Conservation (phyloP, 192 early-diverging fungal species). For the Linnemannia exigua region DNA sequence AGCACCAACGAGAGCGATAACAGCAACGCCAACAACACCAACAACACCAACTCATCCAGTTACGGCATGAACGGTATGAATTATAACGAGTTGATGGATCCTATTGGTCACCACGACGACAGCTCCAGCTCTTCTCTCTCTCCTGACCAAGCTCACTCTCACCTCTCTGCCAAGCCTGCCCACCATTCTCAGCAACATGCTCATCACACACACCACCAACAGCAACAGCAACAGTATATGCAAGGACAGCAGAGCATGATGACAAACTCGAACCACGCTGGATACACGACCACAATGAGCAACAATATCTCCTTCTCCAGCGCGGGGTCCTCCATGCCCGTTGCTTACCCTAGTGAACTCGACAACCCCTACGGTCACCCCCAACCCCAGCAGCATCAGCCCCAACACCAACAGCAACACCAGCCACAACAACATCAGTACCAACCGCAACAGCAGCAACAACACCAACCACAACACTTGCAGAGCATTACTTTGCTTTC, state of each 20-base stretch:
- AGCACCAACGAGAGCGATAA: neutral
- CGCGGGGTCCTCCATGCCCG: conserved; percentile 11
- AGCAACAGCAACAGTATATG: conserved; percentile 17
- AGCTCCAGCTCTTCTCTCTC: conserved; percentile 40
- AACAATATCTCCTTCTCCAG: conserved; percentile 5
- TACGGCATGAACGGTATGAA: conserved; percentile 27
- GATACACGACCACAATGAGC: conserved; percentile 17
- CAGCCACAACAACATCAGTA: conserved; percentile 27
- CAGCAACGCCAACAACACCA: neutral
- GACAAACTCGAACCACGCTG: conserved; percentile 7
- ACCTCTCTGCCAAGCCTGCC: neutral
- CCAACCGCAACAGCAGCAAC: conserved; percentile 5
- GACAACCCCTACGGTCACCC: conserved; percentile 23
- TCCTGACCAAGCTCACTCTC: conserved; percentile 36
- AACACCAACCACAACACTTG: neutral
- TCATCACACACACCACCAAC: conserved; percentile 12
- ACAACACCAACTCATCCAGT: neutral
- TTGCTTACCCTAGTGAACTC: neutral
- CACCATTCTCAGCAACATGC: conserved; percentile 18
- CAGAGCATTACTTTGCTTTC: conserved; percentile 35
- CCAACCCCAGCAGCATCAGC: conserved; percentile 14
- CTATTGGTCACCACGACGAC: conserved; percentile 23
- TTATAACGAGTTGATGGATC: conserved; percentile 48
- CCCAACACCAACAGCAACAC: conserved; percentile 22
- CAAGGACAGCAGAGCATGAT: conserved; percentile 21